Percentiles rank a stretch among this genome's conserved stretches.
Conservation (phyloP, 257 asterid species). For the Rubia yunnanensis region DNA sequence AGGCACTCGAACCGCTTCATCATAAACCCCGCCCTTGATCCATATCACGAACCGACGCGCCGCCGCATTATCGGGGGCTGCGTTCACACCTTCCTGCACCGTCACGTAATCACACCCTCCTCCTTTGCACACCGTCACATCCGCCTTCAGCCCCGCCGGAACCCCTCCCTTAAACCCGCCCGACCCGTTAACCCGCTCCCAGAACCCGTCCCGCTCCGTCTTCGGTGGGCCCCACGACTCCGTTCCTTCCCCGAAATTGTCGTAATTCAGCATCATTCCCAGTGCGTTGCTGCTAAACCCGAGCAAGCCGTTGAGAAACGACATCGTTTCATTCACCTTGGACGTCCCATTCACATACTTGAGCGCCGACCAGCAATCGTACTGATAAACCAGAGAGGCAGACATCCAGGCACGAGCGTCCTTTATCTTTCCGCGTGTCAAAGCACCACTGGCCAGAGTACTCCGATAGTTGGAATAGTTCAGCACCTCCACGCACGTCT, state of each 20-base stretch:
- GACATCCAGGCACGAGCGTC: slow-evolving; percentile 74
- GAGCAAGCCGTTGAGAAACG: slow-evolving; percentile 30
- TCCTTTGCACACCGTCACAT: slow-evolving; percentile 31
- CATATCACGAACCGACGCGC: slow-evolving; percentile 19
- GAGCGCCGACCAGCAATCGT: slow-evolving; percentile 50
- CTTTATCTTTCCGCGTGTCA: slow-evolving; percentile 24
- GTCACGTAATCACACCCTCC: slow-evolving; percentile 21
- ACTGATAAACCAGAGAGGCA: slow-evolving; percentile 43
- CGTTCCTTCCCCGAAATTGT: slow-evolving; percentile 20
- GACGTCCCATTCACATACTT: slow-evolving; percentile 45
- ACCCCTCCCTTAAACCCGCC: slow-evolving; percentile 20
- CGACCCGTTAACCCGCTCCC: slow-evolving; percentile 19
- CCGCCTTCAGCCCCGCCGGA: slow-evolving; percentile 21
- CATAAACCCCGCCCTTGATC: slow-evolving; percentile 25
- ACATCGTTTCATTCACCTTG: slow-evolving; percentile 33
- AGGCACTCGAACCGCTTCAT: slow-evolving; percentile 26
- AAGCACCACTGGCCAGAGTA: slow-evolving; percentile 12
- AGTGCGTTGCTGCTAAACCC: slow-evolving; percentile 27
- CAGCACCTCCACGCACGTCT: slow-evolving; percentile 35
- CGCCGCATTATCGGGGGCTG: slow-evolving; percentile 21
- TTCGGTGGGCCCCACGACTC: slow-evolving; percentile 26
- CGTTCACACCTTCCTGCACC: slow-evolving; percentile 43
- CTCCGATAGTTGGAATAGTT: slow-evolving; percentile 35
- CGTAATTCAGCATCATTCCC: slow-evolving; percentile 41
- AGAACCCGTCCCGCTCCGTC: slow-evolving; percentile 39